Evolutionary conservation across 2,329 filamentous ascomycete species (phyloP).

Genomic region (Colletotrichum simmondsii): DNA sequence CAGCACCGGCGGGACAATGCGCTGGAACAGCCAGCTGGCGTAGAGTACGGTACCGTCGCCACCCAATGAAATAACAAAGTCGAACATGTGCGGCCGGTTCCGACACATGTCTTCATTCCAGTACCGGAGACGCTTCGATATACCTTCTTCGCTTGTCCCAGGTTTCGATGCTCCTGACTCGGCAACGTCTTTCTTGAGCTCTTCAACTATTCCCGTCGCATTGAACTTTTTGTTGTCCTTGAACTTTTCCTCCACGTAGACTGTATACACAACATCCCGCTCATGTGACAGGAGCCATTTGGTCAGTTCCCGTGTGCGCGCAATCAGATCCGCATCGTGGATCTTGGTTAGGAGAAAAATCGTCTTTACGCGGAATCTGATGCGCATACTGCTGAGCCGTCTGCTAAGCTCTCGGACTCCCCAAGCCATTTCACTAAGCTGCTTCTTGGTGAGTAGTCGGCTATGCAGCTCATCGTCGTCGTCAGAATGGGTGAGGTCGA

Average conservation of each 20-base stretch:
- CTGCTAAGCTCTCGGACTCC: slow-evolving; percentile 92
- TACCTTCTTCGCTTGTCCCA: slow-evolving; percentile 45
- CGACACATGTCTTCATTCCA: slow-evolving; percentile 87
- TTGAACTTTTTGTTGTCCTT: slow-evolving; percentile 80
- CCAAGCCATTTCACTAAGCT: slow-evolving; percentile 97
- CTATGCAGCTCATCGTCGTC: slow-evolving; percentile 57
- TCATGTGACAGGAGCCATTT: slow-evolving; percentile 84
- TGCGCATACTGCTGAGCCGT: slow-evolving; percentile 82
- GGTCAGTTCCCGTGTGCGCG: slow-evolving; percentile 79
- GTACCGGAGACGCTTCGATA: slow-evolving; percentile 73
- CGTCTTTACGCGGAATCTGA: slow-evolving; percentile 83
- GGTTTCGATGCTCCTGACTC: slow-evolving; percentile 47
- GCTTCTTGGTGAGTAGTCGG: slow-evolving; percentile 91
- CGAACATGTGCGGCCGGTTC: slow-evolving; percentile 85
- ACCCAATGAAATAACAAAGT: slow-evolving; percentile 91
- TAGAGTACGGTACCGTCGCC: slow-evolving; percentile 98
- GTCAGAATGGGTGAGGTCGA: slow-evolving; percentile 47
- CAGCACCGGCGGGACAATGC: slow-evolving; percentile 91
- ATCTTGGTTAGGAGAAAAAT: slow-evolving; percentile 93
- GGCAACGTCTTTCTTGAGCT: slow-evolving; percentile 61
- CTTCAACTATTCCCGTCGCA: slow-evolving; percentile 72
- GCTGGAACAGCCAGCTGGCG: slow-evolving; percentile 96
- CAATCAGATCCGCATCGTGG: slow-evolving; percentile 84
- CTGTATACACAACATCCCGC: slow-evolving; percentile 74
- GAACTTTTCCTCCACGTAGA: slow-evolving; percentile 86